These are phyloP conservation scores for Taiozyma onychis DNA, from an alignment of 1,139 yeast species.

Conservation along the genomic window DNA sequence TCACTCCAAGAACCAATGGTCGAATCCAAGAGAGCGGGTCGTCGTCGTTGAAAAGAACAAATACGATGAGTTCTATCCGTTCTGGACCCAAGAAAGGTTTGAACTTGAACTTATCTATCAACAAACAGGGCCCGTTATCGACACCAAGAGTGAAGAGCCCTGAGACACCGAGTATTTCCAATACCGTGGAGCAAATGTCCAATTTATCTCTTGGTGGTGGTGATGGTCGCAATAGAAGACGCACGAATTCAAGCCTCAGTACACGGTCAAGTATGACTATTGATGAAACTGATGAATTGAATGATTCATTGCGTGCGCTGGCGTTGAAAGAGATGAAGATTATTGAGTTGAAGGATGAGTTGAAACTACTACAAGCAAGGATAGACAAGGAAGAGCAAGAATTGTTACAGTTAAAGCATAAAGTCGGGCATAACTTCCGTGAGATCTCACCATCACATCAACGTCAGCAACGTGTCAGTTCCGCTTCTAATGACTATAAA, in stretches of 20 bases:
- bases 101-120: constrained; percentile 14
- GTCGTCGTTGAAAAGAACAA: constrained; percentile 6
- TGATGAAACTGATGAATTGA: constrained; percentile 31
- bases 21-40: not conserved
- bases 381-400: constrained; percentile 31
- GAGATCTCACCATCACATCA: constrained; percentile 28
- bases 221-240: constrained; percentile 13
- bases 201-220: not conserved
- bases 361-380: constrained; percentile 28
- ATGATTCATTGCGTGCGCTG: constrained; percentile 49
- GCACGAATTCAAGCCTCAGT: constrained; percentile 16
- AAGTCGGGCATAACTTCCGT: constrained; percentile 40
- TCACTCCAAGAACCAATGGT: not conserved
- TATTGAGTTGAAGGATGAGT: constrained; percentile 49
- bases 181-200: not conserved
- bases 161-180: constrained; percentile 6
- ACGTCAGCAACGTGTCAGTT: not conserved
- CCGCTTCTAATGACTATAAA: not conserved
- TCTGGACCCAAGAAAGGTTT: constrained; percentile 10
- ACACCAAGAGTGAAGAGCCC: constrained; percentile 3
- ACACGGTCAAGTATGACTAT: constrained; percentile 6
- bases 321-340: constrained; percentile 61
- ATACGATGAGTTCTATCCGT: constrained; percentile 9
- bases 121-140: constrained; percentile 3
- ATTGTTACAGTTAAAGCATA: constrained; percentile 35